Conservation (phyloP, 805 yeast species). For the Ogataea neopini region DNA sequence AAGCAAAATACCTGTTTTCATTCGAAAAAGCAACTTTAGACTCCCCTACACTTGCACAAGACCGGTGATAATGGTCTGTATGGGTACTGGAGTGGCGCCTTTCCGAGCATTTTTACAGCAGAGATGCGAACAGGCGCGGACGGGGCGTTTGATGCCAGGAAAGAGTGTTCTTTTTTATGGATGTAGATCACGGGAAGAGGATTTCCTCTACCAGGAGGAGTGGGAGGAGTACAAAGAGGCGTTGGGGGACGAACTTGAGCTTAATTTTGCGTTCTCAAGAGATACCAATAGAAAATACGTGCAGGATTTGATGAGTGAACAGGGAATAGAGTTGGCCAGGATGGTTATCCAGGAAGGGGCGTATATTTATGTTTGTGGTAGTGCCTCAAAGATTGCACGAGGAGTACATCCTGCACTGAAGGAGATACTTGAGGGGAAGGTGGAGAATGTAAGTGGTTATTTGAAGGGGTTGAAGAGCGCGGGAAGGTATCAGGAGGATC, state of each 20-base stretch:
- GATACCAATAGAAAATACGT: conserved; percentile 63
- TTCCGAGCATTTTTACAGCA: conserved; percentile 90
- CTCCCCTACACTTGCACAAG: conserved; percentile 74
- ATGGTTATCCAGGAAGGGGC: conserved; percentile 58
- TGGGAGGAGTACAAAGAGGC: conserved; percentile 66
- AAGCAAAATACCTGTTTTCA: conserved; percentile 74
- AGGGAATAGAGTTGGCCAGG: conserved; percentile 49
- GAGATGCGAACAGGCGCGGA: conserved; percentile 39
- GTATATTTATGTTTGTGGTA: conserved; percentile 90
- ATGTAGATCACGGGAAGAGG: conserved; percentile 69
- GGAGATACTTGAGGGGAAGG: conserved; percentile 49
- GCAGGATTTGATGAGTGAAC: conserved; percentile 66
- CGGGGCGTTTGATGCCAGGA: conserved; percentile 52
- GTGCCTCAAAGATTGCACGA: conserved; percentile 87
- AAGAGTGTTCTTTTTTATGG: conserved; percentile 77
- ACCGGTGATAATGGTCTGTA: conserved; percentile 91
- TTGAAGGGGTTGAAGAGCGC: conserved; percentile 73
- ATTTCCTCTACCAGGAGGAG: conserved; percentile 77
- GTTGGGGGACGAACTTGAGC: conserved; percentile 55
- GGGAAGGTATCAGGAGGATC: conserved; percentile 93
- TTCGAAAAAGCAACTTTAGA: conserved; percentile 86
- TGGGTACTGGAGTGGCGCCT: conserved; percentile 97
- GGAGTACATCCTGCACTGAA: conserved; percentile 74
- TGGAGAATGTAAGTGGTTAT: conserved; percentile 45
- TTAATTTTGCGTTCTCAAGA: conserved; percentile 81